Evolutionary conservation across 305 asterid species (phyloP).

Genomic region (Fraxinus ornus): DNA sequence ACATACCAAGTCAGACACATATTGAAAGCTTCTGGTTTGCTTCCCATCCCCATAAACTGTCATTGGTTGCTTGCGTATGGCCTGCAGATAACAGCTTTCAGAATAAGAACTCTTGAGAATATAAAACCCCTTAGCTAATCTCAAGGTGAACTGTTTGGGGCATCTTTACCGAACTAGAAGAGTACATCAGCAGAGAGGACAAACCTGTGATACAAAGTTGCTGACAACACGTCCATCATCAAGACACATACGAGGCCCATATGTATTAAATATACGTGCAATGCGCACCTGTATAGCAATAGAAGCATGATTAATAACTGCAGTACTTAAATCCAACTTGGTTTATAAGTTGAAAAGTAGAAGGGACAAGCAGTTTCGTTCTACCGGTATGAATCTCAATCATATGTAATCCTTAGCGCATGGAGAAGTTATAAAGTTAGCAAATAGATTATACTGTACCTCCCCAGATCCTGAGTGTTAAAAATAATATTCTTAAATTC

Average conservation of each 20-base stretch:
- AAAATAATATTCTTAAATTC: not conserved
- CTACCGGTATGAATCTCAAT: not conserved
- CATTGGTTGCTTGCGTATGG: slow-evolving; percentile 82
- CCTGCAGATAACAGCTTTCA: slow-evolving; percentile 49
- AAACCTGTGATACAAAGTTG: slow-evolving; percentile 95
- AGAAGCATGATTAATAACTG: slow-evolving; percentile 14
- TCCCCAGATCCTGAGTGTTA: not conserved
- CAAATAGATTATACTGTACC: not conserved
- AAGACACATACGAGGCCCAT: slow-evolving; percentile 96
- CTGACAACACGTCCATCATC: slow-evolving; percentile 99
- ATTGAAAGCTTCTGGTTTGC: slow-evolving; percentile 93
- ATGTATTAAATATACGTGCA: slow-evolving; percentile 92
- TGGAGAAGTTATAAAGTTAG: not conserved
- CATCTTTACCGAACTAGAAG: not conserved
- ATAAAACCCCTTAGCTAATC: not conserved
- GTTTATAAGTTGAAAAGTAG: not conserved
- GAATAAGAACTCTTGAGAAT: slow-evolving; percentile 11
- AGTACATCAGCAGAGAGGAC: slow-evolving; percentile 14
- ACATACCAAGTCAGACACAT: slow-evolving; percentile 87
- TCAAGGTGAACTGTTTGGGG: slow-evolving; percentile 7
- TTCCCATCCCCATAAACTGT: slow-evolving; percentile 94
- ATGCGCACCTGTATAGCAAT: slow-evolving; percentile 64
- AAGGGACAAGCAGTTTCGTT: not conserved
- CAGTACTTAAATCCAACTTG: slow-evolving; percentile 20
- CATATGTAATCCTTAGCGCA: not conserved